Conservation (phyloP, 441 rosid species). For the Jatropha multifida region DNA sequence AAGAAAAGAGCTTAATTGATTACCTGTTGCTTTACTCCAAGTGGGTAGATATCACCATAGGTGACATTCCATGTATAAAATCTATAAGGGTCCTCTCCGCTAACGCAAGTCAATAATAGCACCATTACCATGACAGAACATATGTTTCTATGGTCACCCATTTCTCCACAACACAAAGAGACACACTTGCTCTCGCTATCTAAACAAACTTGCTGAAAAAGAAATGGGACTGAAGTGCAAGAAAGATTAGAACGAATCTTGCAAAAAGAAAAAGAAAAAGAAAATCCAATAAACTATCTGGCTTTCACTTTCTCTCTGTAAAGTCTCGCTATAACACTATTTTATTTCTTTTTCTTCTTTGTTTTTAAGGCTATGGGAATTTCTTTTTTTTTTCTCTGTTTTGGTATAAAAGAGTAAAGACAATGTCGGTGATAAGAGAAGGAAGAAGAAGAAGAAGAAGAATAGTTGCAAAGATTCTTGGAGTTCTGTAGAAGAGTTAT, state of each 20-base stretch:
- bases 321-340: conserved; percentile 1
- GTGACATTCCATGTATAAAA: conserved; percentile 82
- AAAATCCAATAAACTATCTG: neutral
- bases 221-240: conserved; percentile 13
- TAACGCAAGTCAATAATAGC: conserved; percentile 22
- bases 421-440: conserved; percentile 21
- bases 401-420: neutral
- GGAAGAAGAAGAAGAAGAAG: conserved; percentile 5
- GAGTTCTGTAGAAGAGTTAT: neutral
- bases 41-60: conserved; percentile 78
- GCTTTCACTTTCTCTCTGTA: conserved; percentile 14
- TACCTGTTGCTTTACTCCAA: conserved; percentile 83
- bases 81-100: conserved; percentile 77
- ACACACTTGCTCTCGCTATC: neutral
- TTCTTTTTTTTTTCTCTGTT: neutral
- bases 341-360: neutral
- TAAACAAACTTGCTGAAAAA: neutral
- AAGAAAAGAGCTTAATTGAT: neutral
- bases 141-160: conserved; percentile 14
- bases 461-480: no score
- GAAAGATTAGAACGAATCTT: conserved; percentile 16
- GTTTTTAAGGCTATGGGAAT: conserved; percentile 9
- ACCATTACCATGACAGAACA: conserved; percentile 19
- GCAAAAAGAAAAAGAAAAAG: neutral
- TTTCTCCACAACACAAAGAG: neutral